A percentile compares a stretch with the other conserved stretches of the same genome.
Conservation (phyloP, 257 asterid genomes). For the Solanum chmielewskii region DNA sequence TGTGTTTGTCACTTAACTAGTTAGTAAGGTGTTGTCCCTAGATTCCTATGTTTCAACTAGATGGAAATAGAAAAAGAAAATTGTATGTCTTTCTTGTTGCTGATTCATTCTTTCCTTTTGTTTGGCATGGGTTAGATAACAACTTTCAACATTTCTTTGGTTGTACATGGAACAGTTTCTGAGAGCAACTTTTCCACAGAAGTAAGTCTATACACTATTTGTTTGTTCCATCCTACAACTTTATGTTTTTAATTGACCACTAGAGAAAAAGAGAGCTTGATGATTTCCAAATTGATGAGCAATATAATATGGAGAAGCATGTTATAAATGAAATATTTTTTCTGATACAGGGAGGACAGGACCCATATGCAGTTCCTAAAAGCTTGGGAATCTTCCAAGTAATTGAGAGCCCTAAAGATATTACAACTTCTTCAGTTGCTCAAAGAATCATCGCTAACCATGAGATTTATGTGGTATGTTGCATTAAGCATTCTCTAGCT, state of each 20-base stretch:
- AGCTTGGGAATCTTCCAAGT: conserved; percentile 63
- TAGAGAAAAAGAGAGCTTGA: neutral
- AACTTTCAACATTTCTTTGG: conserved; percentile 84
- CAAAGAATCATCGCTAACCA: conserved; percentile 80
- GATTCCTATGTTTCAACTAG: neutral
- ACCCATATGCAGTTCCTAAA: conserved; percentile 69
- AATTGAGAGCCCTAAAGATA: conserved; percentile 68
- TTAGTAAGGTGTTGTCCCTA: neutral
- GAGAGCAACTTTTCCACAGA: conserved; percentile 40
- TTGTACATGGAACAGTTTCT: conserved; percentile 68
- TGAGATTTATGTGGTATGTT: conserved; percentile 63
- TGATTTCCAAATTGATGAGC: neutral
- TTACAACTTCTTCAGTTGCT: conserved; percentile 73
- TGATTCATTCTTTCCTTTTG: neutral
- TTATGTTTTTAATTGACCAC: neutral
- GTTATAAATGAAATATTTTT: conserved; percentile 1
- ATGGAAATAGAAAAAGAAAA: neutral
- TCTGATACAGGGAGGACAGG: conserved; percentile 47
- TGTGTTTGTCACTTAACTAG: neutral
- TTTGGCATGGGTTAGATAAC: conserved; percentile 20
- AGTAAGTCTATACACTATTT: conserved; percentile 32
- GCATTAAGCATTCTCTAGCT: conserved; percentile 14
- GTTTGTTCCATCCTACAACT: neutral
- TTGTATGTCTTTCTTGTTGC: neutral
- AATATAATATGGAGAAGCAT: neutral